A percentile compares a stretch with the other conserved stretches of the same genome.
Conservation (phyloP, 768 basidiomycete genomes). For the Lactifluus pinguis region DNA sequence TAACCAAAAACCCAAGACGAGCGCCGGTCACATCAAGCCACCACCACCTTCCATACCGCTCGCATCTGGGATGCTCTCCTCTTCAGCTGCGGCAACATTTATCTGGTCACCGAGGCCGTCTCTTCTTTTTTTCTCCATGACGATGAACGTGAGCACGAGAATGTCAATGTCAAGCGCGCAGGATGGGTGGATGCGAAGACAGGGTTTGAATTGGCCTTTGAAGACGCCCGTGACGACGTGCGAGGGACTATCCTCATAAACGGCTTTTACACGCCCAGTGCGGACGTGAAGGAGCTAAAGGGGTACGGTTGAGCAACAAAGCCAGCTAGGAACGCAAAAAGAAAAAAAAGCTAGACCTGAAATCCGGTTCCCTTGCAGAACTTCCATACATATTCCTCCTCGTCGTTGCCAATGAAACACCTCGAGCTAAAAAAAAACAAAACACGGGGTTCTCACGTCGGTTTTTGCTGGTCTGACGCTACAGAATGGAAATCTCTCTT, state of each 20-base stretch:
- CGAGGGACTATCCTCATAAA: constrained; percentile 16
- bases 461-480: not conserved
- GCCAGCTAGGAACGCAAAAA: not conserved
- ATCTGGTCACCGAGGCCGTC: constrained; percentile 25
- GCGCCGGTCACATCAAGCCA: constrained; percentile 8
- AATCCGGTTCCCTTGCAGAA: constrained; percentile 13
- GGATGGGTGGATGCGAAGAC: constrained; percentile 38
- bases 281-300: constrained; percentile 16
- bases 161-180: constrained; percentile 41
- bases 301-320: not conserved
- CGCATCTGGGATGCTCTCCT: constrained; percentile 20
- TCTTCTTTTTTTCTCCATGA: constrained; percentile 47
- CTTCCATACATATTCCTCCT: constrained; percentile 19
- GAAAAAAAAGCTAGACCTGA: constrained; percentile 7
- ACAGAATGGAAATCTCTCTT: not conserved
- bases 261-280: constrained; percentile 14
- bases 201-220: constrained; percentile 38
- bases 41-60: constrained; percentile 23
- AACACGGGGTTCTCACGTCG: not conserved
- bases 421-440: constrained; percentile 7
- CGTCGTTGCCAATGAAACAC: constrained; percentile 19
- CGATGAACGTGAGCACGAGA: constrained; percentile 43
- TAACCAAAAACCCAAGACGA: not conserved
- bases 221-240: constrained; percentile 38
- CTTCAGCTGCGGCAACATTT: constrained; percentile 16